phyloP scores from a whole-genome alignment of 2,329 filamentous ascomycete genomes.

The Elsinoe necatrix region DNA sequence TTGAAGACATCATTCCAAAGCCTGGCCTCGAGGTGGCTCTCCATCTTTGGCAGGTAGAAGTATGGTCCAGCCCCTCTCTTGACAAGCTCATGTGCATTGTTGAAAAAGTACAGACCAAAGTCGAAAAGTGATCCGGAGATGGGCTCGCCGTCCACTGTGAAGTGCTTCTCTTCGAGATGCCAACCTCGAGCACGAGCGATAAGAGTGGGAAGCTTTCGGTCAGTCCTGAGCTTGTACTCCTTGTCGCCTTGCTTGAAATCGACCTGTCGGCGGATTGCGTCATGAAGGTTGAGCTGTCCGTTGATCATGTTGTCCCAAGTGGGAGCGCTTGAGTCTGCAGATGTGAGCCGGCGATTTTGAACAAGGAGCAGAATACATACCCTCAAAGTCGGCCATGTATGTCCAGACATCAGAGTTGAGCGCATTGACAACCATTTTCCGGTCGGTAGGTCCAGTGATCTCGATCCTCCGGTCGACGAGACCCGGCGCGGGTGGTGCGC shows the following conservation, averaged over 20 bases:
- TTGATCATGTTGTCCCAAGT: slow-evolving; percentile 99
- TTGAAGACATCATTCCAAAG: slow-evolving; percentile 99
- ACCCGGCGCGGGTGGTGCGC: slow-evolving; percentile 81
- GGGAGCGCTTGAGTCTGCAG: slow-evolving; percentile 78
- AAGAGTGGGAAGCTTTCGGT: slow-evolving; percentile 76
- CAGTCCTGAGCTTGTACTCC: slow-evolving; percentile 94
- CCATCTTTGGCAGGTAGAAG: slow-evolving; percentile 98
- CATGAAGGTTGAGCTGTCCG: slow-evolving; percentile 94
- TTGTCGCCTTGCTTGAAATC: slow-evolving; percentile 95
- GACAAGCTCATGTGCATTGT: slow-evolving; percentile 86
- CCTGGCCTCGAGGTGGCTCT: slow-evolving; percentile 91
- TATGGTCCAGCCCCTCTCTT: slow-evolving; percentile 81
- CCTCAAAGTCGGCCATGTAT: slow-evolving; percentile 99
- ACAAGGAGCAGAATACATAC: slow-evolving; percentile 42
- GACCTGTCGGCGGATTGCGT: slow-evolving; percentile 84
- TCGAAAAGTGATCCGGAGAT: slow-evolving; percentile 91
- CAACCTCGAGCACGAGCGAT: slow-evolving; percentile 93
- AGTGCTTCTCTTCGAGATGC: slow-evolving; percentile 98
- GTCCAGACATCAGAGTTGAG: slow-evolving; percentile 95
- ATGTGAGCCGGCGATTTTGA: not conserved
- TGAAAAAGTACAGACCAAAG: slow-evolving; percentile 98
- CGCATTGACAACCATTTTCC: slow-evolving; percentile 99
- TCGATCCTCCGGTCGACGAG: slow-evolving; percentile 89
- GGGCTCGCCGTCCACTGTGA: slow-evolving; percentile 89
- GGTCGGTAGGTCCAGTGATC: slow-evolving; percentile 93